Evolutionary conservation across 164 flowering plant genomes (phyloP).

Genomic region (Liriodendron chinense): DNA sequence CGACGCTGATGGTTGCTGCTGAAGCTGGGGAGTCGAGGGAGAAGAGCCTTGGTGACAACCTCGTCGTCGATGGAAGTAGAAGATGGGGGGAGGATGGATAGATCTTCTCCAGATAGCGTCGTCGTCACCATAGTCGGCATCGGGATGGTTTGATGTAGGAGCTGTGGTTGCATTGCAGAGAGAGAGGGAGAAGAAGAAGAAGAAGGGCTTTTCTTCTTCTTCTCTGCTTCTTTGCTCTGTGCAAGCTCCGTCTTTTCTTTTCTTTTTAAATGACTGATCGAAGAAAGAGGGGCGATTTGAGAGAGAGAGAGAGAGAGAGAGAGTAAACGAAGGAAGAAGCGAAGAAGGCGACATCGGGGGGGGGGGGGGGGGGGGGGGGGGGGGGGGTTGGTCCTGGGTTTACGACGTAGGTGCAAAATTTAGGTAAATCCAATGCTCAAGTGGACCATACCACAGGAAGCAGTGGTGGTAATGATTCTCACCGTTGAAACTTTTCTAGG

Average conservation of each 20-base stretch:
- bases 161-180: not conserved
- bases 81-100: not conserved
- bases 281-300: not conserved
- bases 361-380: too few relatives aligned
- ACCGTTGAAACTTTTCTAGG: too few relatives aligned
- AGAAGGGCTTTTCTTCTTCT: not conserved
- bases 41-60: not conserved
- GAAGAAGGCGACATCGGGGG: too few relatives aligned
- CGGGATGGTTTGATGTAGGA: not conserved
- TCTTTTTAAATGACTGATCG: too few relatives aligned
- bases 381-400: too few relatives aligned
- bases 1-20: slow-evolving; percentile 32
- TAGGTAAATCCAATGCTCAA: too few relatives aligned
- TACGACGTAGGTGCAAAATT: too few relatives aligned
- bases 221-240: not conserved
- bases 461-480: too few relatives aligned
- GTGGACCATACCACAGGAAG: too few relatives aligned
- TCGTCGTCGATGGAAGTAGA: slow-evolving; percentile 11
- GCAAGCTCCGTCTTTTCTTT: not conserved
- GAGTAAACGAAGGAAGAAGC: too few relatives aligned
- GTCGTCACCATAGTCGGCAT: not conserved
- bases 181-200: not conserved
- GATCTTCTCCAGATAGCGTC: not conserved
- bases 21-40: not conserved
- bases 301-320: not conserved